phyloP scores from a whole-genome alignment of 768 basidiomycete genomes.

The Boletus coccyginus region DNA sequence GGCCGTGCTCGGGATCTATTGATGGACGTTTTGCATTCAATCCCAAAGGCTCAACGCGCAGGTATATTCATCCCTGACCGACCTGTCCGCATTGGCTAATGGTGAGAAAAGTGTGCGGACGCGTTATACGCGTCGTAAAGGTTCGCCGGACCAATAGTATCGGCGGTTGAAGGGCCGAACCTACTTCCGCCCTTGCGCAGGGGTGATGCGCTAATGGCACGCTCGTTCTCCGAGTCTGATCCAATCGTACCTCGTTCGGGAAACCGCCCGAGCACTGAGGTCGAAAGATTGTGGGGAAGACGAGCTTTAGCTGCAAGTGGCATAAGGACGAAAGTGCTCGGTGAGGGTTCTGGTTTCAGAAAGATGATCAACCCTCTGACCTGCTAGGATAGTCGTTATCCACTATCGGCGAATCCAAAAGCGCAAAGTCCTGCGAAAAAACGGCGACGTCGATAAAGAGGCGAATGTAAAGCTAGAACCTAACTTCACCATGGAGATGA shows the following conservation, averaged over 20 bases:
- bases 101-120: not conserved
- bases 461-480: not conserved
- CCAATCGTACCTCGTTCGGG: not conserved
- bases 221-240: not conserved
- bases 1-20: not conserved
- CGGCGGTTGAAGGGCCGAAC: too few relatives aligned
- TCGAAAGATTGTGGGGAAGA: not conserved
- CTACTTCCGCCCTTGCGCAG: not conserved
- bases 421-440: not conserved
- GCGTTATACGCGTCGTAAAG: not conserved
- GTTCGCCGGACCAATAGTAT: not conserved
- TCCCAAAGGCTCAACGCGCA: not conserved
- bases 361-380: not conserved
- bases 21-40: not conserved
- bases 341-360: not conserved
- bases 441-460: conserved; percentile 3
- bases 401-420: not conserved
- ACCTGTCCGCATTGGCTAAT: not conserved
- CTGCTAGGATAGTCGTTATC: not conserved
- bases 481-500: not conserved
- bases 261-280: not conserved
- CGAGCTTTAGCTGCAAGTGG: not conserved
- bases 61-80: not conserved
- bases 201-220: not conserved
- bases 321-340: not conserved